These are phyloP conservation scores for Massariosphaeria phaeospora DNA, from an alignment of 495 filamentous ascomycete species.

Conservation along the genomic window DNA sequence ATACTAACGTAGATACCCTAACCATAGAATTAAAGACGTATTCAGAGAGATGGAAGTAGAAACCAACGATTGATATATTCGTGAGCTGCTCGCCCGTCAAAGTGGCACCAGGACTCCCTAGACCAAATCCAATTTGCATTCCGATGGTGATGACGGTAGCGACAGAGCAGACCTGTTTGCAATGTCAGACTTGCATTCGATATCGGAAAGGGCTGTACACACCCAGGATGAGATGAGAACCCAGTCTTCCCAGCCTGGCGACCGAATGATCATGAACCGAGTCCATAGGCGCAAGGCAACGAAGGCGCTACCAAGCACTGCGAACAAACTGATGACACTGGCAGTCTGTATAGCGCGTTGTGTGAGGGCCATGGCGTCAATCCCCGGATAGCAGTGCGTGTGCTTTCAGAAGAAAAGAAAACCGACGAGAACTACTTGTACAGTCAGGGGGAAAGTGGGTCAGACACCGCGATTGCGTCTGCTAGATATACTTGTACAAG, in stretches of 20 bases:
- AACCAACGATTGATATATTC: too few species aligned
- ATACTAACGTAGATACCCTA: constrained; percentile 28
- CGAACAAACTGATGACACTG: constrained; percentile 4
- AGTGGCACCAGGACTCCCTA: constrained; percentile 16
- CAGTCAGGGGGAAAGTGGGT: too few species aligned
- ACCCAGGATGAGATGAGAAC: constrained; percentile 26
- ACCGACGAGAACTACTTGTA: too few species aligned
- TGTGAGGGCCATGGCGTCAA: constrained; percentile 3
- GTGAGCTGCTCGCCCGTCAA: too few species aligned
- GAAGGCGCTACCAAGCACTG: constrained; percentile 16
- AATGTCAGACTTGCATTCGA: background rate
- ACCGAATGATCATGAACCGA: constrained; percentile 20
- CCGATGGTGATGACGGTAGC: constrained; percentile 24
- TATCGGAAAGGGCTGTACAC: background rate
- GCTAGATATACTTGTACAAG: background rate
- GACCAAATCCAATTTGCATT: constrained; percentile 17
- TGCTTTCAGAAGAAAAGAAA: too few species aligned
- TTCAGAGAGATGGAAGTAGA: background rate
- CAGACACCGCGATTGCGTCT: background rate
- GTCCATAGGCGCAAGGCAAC: constrained; percentile 28
- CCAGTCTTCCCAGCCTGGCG: constrained; percentile 26
- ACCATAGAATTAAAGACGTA: background rate
- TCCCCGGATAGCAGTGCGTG: too few species aligned
- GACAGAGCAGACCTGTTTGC: constrained; percentile 10
- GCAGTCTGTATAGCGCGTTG: constrained; percentile 7